These are phyloP conservation scores for Clonostachys chloroleuca DNA, from an alignment of 2,329 filamentous ascomycete genomes.

Conservation along the genomic window DNA sequence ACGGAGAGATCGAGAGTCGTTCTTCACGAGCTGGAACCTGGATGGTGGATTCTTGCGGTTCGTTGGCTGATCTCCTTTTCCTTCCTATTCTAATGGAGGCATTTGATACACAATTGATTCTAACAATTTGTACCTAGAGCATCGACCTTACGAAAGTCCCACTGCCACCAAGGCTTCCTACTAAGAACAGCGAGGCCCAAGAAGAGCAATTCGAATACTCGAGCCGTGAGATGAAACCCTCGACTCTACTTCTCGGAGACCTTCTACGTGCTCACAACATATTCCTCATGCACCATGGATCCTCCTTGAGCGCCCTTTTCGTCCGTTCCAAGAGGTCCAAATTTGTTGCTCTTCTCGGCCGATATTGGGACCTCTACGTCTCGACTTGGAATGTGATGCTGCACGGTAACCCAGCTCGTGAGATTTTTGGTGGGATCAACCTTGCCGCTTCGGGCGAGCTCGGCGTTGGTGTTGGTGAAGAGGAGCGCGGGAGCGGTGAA, in stretches of 20 bases:
- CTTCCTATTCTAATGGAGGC: neutral
- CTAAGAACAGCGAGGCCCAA: constrained; percentile 31
- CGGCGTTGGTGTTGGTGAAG: constrained; percentile 90
- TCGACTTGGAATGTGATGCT: constrained; percentile 85
- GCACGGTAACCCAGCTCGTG: constrained; percentile 80
- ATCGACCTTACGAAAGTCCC: constrained; percentile 74
- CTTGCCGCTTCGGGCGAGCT: constrained; percentile 87
- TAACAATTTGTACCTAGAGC: constrained; percentile 14
- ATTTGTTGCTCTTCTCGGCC: constrained; percentile 68
- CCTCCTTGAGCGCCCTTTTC: constrained; percentile 68
- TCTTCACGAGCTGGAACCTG: constrained; percentile 79
- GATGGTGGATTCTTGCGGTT: constrained; percentile 95
- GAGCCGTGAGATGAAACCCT: constrained; percentile 81
- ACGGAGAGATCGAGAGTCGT: constrained; percentile 86
- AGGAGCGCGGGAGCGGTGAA: constrained; percentile 91
- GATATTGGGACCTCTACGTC: constrained; percentile 73
- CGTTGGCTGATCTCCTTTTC: constrained; percentile 18
- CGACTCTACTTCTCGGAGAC: constrained; percentile 73
- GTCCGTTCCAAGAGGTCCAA: constrained; percentile 56
- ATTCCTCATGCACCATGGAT: constrained; percentile 84
- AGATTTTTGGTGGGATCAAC: constrained; percentile 79
- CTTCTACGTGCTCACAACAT: constrained; percentile 76
- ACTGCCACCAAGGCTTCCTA: constrained; percentile 50
- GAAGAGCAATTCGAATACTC: constrained; percentile 69
- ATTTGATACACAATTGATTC: neutral